Evolutionary conservation across 2,329 filamentous ascomycete genomes (phyloP).

Genomic region (Penicillium sp.): DNA sequence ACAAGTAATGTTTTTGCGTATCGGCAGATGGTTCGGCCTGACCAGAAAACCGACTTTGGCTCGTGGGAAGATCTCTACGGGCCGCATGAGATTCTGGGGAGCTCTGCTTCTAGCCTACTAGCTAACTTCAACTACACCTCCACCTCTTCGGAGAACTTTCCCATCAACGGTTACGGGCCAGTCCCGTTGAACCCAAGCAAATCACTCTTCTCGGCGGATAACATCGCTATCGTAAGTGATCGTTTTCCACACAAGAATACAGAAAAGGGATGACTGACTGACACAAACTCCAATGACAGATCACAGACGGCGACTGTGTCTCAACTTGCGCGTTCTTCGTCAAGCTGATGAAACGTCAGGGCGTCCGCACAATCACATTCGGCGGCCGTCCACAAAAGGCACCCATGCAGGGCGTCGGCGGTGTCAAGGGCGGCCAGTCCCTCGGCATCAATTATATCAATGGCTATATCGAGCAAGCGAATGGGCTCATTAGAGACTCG

Average conservation of each 20-base stretch:
- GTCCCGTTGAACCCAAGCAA: slow-evolving; percentile 20
- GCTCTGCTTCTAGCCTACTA: slow-evolving; percentile 24
- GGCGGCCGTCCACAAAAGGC: slow-evolving; percentile 58
- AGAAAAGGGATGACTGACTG: neutral
- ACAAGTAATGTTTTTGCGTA: slow-evolving; percentile 25
- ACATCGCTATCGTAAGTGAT: slow-evolving; percentile 34
- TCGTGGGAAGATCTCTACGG: slow-evolving; percentile 49
- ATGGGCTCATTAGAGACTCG: slow-evolving; percentile 17
- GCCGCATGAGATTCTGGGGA: slow-evolving; percentile 27
- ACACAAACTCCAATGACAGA: slow-evolving; percentile 21
- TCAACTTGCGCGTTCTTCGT: slow-evolving; percentile 62
- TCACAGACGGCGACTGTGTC: slow-evolving; percentile 59
- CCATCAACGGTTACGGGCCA: slow-evolving; percentile 30
- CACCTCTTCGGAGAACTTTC: slow-evolving; percentile 18
- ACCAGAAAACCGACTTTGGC: slow-evolving; percentile 37
- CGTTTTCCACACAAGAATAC: neutral
- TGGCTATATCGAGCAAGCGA: slow-evolving; percentile 21
- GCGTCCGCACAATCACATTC: slow-evolving; percentile 58
- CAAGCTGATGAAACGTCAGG: slow-evolving; percentile 55
- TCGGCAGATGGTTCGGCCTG: slow-evolving; percentile 25
- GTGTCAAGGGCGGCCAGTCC: slow-evolving; percentile 57
- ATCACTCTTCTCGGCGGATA: slow-evolving; percentile 32
- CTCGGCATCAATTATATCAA: slow-evolving; percentile 31
- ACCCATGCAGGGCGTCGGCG: slow-evolving; percentile 64
- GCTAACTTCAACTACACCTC: slow-evolving; percentile 30